Base-by-base conservation (phyloP, 2,329 filamentous ascomycete species). In the Emmonsiellopsis sp. region DNA sequence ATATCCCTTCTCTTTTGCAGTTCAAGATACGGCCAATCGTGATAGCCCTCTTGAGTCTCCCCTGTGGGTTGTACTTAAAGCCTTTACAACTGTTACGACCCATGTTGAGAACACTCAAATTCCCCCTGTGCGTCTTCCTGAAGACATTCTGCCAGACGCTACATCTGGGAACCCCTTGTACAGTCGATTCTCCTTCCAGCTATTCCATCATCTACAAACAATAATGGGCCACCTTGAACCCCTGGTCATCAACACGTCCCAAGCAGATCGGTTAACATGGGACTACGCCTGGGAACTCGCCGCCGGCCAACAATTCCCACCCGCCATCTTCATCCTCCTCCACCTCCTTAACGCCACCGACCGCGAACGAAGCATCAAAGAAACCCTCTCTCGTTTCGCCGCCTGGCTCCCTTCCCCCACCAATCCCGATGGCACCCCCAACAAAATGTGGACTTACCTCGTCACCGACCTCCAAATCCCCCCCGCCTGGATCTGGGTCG, bases 61-160 rank as follows among this genome's bases (percentile, higher is more conserved):
- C 7, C 76, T 97, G 1, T 95, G 92, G 86, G 87, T 89, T 10
- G 78, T 98, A 0, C 73, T 98, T 49, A 89, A 88, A 66, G 76
- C 95, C 4, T 94, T 90, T 62, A 81, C 89, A 1, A 75, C 70
- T 55, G 62, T 65, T 52, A 63, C 61, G 55, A 63, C 64, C 54
- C 57, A 61, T 38, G 54, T 56, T 26, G 53, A 64, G 15, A 38
- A 76, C 72, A 43, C 64, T n/a, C 53, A 63, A 10, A 67, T 58
- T 47, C 48, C 53, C 7, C 42, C 52, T 9, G 53, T 58, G 26
- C 75, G 79, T 48, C 67, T 94, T 2, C 87, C 89, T 61, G 81
- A 85, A 37, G 78, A 90, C 13, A 73, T 96, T 34, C 80, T 85
- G 11, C 87, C 90, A 0, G 83, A 89, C 62, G 89, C 89, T 58